These are phyloP conservation scores for Aspergillus flavus DNA, from an alignment of 2,329 filamentous ascomycete genomes.

Conservation along the genomic window DNA sequence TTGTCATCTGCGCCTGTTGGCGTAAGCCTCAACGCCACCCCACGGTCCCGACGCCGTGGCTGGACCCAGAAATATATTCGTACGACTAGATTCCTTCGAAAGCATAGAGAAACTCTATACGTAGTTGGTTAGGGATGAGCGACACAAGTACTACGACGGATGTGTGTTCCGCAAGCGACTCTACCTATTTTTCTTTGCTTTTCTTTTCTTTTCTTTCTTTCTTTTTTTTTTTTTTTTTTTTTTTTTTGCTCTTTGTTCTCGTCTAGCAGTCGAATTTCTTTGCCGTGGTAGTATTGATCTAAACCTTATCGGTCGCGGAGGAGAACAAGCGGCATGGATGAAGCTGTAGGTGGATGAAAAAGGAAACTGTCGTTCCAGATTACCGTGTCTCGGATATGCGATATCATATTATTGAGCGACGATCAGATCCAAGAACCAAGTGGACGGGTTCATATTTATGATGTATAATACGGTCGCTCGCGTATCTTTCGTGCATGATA, in stretches of 20 bases:
- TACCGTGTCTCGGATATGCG: constrained; percentile 1
- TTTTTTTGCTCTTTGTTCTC: neutral
- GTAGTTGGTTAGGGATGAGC: too few relatives aligned
- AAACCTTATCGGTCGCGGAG: constrained; percentile 13
- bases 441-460: constrained; percentile 2
- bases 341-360: neutral
- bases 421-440: constrained; percentile 17
- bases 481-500: neutral
- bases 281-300: neutral
- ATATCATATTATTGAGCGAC: constrained; percentile 7
- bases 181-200: too few relatives aligned
- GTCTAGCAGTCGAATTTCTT: neutral
- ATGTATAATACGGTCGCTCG: neutral
- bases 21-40: constrained; percentile 8
- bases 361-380: neutral
- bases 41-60: constrained; percentile 8
- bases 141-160: neutral
- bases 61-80: neutral
- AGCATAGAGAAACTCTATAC: neutral
- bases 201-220: neutral
- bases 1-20: constrained; percentile 7
- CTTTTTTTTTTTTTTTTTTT: neutral
- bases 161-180: neutral
- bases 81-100: neutral
- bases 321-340: neutral